These are phyloP conservation scores for Botrytis medusae DNA, from an alignment of 2,329 filamentous ascomycete genomes.

Conservation along the genomic window DNA sequence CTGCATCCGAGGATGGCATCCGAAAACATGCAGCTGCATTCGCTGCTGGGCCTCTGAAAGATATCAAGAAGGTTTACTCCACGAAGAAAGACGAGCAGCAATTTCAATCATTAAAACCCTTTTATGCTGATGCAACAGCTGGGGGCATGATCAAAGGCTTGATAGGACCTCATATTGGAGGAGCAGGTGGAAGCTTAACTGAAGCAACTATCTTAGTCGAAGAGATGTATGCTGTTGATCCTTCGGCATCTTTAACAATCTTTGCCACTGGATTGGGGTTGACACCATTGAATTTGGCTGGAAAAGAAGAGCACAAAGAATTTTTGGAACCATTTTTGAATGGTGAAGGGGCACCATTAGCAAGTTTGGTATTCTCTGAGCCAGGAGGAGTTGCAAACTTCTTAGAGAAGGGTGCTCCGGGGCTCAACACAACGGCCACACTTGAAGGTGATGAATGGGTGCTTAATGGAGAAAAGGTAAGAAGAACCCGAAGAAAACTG, in stretches of 20 bases:
- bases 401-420: slow-evolving; percentile 49
- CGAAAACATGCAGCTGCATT: slow-evolving; percentile 37
- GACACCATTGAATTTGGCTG: slow-evolving; percentile 50
- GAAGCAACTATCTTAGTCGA: slow-evolving; percentile 53
- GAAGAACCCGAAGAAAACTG: not conserved
- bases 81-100: slow-evolving; percentile 39
- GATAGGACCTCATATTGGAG: slow-evolving; percentile 48
- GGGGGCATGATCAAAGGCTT: slow-evolving; percentile 50
- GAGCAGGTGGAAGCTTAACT: slow-evolving; percentile 45
- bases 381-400: slow-evolving; percentile 53
- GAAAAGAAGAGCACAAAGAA: slow-evolving; percentile 43
- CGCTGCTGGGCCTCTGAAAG: slow-evolving; percentile 33
- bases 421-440: slow-evolving; percentile 50
- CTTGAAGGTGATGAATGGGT: slow-evolving; percentile 52
- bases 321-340: slow-evolving; percentile 51
- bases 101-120: slow-evolving; percentile 49
- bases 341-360: slow-evolving; percentile 48
- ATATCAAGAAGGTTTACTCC: slow-evolving; percentile 35
- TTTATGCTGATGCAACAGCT: slow-evolving; percentile 47
- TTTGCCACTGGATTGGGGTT: slow-evolving; percentile 54
- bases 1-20: slow-evolving; percentile 35
- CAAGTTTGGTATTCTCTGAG: slow-evolving; percentile 53
- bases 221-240: slow-evolving; percentile 53
- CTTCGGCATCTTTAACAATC: slow-evolving; percentile 50
- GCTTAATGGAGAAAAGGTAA: slow-evolving; percentile 54